These are phyloP conservation scores for Diaporthe sp. DNA, from an alignment of 2,329 filamentous ascomycete species.

Conservation along the genomic window DNA sequence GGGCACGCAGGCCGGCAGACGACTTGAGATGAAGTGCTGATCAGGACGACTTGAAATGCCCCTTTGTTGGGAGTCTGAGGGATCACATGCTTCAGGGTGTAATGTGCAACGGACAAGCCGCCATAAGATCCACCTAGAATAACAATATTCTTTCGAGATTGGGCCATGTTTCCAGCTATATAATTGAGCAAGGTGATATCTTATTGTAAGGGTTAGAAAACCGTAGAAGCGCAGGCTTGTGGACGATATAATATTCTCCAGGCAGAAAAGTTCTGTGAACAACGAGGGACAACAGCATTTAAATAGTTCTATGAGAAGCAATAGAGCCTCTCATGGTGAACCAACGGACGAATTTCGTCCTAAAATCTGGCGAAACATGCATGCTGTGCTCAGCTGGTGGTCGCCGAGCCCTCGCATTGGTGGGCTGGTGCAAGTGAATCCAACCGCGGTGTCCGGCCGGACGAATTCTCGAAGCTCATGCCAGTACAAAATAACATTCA, in stretches of 20 bases:
- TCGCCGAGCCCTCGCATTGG: conserved; percentile 15
- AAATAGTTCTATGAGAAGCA: neutral
- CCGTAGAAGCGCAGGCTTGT: neutral
- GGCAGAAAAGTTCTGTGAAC: neutral
- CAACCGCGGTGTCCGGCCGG: conserved; percentile 10
- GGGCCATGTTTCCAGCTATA: neutral
- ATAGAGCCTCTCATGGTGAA: neutral
- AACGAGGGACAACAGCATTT: neutral
- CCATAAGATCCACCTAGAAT: conserved; percentile 67
- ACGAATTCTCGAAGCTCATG: neutral
- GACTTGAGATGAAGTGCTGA: conserved; percentile 56
- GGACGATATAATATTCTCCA: neutral
- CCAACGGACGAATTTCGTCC: neutral
- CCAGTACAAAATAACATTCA: neutral
- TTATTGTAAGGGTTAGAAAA: neutral
- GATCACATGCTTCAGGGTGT: conserved; percentile 64
- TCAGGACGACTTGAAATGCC: conserved; percentile 56
- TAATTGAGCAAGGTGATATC: neutral
- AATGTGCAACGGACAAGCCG: conserved; percentile 65
- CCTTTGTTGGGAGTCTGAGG: conserved; percentile 53
- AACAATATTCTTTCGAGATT: conserved; percentile 55
- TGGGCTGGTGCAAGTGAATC: neutral
- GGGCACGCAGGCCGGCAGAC: conserved; percentile 59
- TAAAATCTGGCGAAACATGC: neutral
- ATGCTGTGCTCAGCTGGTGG: neutral